Evolutionary conservation across 257 asterid species (phyloP).

Genomic region (Ilex aquifolium): DNA sequence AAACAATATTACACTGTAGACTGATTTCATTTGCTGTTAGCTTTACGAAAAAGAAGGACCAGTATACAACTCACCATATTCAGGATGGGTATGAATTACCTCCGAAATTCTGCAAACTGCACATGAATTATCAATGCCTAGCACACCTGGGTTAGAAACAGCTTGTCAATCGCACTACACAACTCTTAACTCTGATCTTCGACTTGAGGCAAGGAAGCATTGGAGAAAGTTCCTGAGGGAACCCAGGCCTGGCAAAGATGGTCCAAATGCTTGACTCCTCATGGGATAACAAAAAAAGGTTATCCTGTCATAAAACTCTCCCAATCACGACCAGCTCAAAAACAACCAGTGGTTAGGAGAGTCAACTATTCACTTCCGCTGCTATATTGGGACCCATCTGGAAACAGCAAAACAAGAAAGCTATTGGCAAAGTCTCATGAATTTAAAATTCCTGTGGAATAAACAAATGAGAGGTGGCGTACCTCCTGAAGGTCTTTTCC

Average conservation of each 20-base stretch:
- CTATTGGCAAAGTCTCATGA: conserved; percentile 12
- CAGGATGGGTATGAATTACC: conserved; percentile 30
- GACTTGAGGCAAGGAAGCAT: too few species aligned
- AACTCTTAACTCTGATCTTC: too few species aligned
- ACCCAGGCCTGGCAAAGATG: too few species aligned
- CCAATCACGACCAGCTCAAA: too few species aligned
- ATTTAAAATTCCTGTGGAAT: conserved; percentile 3
- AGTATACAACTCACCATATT: conserved; percentile 27
- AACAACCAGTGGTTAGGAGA: background rate
- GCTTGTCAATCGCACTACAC: too few species aligned
- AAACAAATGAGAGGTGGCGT: conserved; percentile 8
- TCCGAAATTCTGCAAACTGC: conserved; percentile 27
- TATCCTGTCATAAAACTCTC: too few species aligned
- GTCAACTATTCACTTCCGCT: conserved; percentile 74
- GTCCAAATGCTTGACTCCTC: background rate
- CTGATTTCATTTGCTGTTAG: conserved; percentile 24
- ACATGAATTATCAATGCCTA: conserved; percentile 26
- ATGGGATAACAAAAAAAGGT: background rate
- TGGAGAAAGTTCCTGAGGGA: too few species aligned
- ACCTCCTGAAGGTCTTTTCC: conserved; percentile 80
- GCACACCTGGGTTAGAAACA: too few species aligned
- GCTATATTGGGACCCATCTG: conserved; percentile 61
- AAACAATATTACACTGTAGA: conserved; percentile 27
- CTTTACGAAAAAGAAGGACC: conserved; percentile 18
- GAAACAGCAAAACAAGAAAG: conserved; percentile 13